A percentile compares a stretch with the other conserved stretches of the same genome.
These are phyloP conservation scores for Allium sativum DNA, from an alignment of 106 monocot genomes.

Conservation along the genomic window DNA sequence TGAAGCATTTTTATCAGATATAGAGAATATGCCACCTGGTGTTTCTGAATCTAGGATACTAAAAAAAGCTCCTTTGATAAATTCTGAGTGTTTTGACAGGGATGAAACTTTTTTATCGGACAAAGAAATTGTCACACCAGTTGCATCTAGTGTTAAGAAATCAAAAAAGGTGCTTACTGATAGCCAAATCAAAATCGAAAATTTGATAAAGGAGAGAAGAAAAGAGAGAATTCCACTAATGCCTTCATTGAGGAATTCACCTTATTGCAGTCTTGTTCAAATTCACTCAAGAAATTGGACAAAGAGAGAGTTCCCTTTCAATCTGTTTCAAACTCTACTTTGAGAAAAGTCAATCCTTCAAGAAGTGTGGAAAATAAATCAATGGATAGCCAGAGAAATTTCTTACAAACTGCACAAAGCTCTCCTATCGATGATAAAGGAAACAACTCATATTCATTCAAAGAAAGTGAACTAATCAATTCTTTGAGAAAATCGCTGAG, in stretches of 20 bases:
- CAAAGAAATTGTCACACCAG: slow-evolving; percentile 17
- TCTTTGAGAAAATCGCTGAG: slow-evolving; percentile 6
- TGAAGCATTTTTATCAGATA: slow-evolving; percentile 14
- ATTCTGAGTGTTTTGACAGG: slow-evolving; percentile 1
- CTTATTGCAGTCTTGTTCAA: neutral
- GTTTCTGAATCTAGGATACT: slow-evolving; percentile 6
- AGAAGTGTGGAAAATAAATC: neutral
- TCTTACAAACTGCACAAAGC: too few relatives aligned
- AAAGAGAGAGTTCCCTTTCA: slow-evolving; percentile 29
- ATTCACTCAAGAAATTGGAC: neutral
- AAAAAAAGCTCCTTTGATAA: neutral
- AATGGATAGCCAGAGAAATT: too few relatives aligned
- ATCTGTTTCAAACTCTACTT: slow-evolving; percentile 13
- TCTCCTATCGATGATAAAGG: neutral
- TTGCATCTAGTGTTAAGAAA: slow-evolving; percentile 7
- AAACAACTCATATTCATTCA: neutral
- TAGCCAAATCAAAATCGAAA: slow-evolving; percentile 13
- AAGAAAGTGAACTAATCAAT: slow-evolving; percentile 1
- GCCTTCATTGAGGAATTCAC: slow-evolving; percentile 16
- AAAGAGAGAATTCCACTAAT: slow-evolving; percentile 32
- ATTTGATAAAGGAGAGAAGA: slow-evolving; percentile 15
- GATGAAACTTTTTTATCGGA: slow-evolving; percentile 2
- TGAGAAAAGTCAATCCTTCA: slow-evolving; percentile 4
- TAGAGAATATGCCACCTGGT: slow-evolving; percentile 16
- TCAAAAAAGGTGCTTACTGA: slow-evolving; percentile 9